These are phyloP conservation scores for Arachis hypogaea DNA, from an alignment of 306 rosid genomes.

Conservation along the genomic window DNA sequence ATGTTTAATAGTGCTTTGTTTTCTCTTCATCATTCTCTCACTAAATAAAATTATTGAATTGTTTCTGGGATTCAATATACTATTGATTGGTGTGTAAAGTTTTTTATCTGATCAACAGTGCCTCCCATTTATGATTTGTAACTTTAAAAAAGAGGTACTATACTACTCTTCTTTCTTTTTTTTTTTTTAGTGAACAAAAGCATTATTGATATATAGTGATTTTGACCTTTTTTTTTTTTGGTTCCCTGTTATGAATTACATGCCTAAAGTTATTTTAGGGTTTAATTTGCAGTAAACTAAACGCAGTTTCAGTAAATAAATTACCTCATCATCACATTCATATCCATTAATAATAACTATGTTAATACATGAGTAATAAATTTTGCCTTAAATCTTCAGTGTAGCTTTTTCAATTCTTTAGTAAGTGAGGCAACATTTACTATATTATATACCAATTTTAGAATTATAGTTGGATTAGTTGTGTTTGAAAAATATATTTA, in stretches of 20 bases:
- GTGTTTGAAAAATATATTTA: too few relatives aligned
- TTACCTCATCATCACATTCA: background rate
- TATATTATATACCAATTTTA: background rate
- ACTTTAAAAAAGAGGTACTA: constrained; percentile 36
- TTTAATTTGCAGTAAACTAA: background rate
- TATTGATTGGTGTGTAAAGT: constrained; percentile 23
- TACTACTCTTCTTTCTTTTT: background rate
- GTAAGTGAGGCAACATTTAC: constrained; percentile 3
- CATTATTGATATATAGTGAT: too few relatives aligned
- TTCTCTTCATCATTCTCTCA: background rate
- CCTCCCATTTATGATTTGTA: constrained; percentile 15
- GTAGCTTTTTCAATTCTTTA: background rate
- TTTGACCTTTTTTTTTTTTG: too few relatives aligned
- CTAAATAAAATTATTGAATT: constrained; percentile 12
- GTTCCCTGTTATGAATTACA: constrained; percentile 21
- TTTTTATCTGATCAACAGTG: constrained; percentile 40
- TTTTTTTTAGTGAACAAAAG: too few relatives aligned
- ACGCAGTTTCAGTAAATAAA: background rate
- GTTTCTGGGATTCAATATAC: constrained; percentile 34
- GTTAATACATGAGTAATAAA: constrained; percentile 10
- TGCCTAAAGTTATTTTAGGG: background rate
- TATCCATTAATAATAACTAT: background rate
- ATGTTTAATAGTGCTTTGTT: background rate
- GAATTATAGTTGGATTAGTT: background rate
- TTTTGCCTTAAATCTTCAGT: too few relatives aligned